These are phyloP conservation scores for Picea mariana DNA, from an alignment of 83 land plant species.

Conservation along the genomic window DNA sequence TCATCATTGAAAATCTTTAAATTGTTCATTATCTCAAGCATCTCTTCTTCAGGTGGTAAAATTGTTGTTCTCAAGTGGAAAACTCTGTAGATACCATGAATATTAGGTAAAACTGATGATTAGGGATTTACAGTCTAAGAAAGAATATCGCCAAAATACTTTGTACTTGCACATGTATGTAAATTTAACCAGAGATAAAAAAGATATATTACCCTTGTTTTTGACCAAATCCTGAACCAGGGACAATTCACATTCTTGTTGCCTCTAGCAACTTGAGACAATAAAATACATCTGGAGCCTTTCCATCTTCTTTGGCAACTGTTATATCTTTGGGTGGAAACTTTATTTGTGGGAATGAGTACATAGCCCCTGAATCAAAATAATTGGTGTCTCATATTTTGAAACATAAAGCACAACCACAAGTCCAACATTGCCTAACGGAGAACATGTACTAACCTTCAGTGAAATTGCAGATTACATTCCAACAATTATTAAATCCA, in stretches of 20 bases:
- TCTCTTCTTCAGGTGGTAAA: constrained; percentile 91
- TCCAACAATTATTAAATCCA: constrained; percentile 94
- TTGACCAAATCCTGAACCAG: constrained; percentile 48
- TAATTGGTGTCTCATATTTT: background rate
- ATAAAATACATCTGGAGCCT: constrained; percentile 90
- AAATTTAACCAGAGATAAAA: background rate
- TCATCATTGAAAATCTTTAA: constrained; percentile 94
- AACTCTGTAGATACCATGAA: constrained; percentile 39
- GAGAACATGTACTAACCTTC: constrained; percentile 54
- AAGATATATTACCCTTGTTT: constrained; percentile 75
- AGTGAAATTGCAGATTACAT: constrained; percentile 90
- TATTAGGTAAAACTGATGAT: background rate
- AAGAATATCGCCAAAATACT: background rate
- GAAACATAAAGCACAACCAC: background rate
- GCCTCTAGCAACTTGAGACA: constrained; percentile 93
- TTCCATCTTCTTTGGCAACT: constrained; percentile 76
- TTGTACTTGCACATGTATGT: background rate
- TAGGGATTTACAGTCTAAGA: background rate
- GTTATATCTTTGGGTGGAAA: constrained; percentile 84
- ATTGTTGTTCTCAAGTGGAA: constrained; percentile 29
- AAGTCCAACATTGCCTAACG: background rate
- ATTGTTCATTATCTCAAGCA: constrained; percentile 83
- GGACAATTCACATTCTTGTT: constrained; percentile 98
- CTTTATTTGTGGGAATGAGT: constrained; percentile 93
- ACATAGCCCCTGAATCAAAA: constrained; percentile 78